Base-by-base conservation (phyloP, 371 early-diverging fungal species). In the Rhizopus arrhizus region DNA sequence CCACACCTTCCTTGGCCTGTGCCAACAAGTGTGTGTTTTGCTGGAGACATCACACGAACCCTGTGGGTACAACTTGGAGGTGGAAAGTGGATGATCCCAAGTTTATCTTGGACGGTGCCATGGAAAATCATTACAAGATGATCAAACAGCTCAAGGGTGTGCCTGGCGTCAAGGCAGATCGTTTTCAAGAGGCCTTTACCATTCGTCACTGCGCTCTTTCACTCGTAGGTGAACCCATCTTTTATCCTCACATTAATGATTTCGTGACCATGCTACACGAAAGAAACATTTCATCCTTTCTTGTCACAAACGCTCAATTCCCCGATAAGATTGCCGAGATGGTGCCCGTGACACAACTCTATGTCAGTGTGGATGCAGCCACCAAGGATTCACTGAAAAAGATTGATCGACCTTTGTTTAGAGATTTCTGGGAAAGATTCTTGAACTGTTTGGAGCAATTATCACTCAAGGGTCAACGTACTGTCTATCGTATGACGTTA, bases 261-360 rank as follows among this genome's bases (percentile, higher is more conserved):
- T 88, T 91, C 66, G 82, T 90, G 5, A 79, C 77, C 31, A 64
- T 87, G 53, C 65, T 92, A 48, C 91, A 92, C 59, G 77, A 86
- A 61, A 74, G 81, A 58, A 78, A 78, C 50, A 90, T 92, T 40
- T 90, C 90, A 3, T 85, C 89, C 0, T 92, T 92, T 77, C 63
- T 92, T 60, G 93, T 92, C 13, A 91, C 91, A 32, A 92, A 92
- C 59, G 91, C 91, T 32, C 92, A 92, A 70, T 90, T 90, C 78
- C 91, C 91, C 10, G 89, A 88, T 11, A 82, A 79, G 15, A 83
- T 87, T 62, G 76, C 83, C 41, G 82, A 76, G 13, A 75, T 92
- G 78, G 84, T 77, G 13, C 89, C 89, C 13, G 84, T 90, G 34
- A 92, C 93, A 5, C 93, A 91, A 62, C 82, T 92, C 11, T 92